Base-by-base conservation (phyloP, 2,329 filamentous ascomycete species). In the Aureobasidium sp. region DNA sequence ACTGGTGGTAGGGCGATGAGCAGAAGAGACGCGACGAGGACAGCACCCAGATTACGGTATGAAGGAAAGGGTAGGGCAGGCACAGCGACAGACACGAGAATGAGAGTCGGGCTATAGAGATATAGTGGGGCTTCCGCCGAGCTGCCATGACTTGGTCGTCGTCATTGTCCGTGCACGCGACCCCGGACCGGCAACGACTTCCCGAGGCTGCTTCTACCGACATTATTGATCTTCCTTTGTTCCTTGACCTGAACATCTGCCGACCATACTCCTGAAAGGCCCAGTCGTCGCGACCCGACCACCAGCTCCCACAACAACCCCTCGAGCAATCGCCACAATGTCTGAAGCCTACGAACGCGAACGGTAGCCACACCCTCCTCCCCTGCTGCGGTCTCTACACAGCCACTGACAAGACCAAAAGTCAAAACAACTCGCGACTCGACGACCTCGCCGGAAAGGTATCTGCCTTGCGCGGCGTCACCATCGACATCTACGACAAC, bases 401-500 rank as follows among this genome's bases (percentile, higher is more conserved):
- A 51, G 41, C 48, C 36, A 67, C 64, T 66, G 63, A 67, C 62
- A 11, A 37, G 61, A n/a, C 21, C 1, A 30, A 59, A 39, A 59
- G 57, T 11, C 94, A 99, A 77, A 99, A 99, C 79, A 96, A 97
- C 77, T 86, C 90, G 67, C 91, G 93, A 68, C 89, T 99, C 61
- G 87, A 93, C 70, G 91, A 96, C 73, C 88, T 99, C 41, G 89
- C 89, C 16, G 83, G 85, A 67, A 99, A 99, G 78, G 92, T 97
- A 61, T 90, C 90, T 21, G 91, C 91, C 58, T 84, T 99, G 65
- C 91, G 93, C 71, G 90, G 89, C 75, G 91, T 99, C 55, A 99
- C 94, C 45, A 85, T 97, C 66, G 91, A 99, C 78, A 99, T 99
- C 71, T 97, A 97, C 82, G 92, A 97, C 77, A 91, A 94, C 73